Base-by-base conservation (phyloP, 805 yeast genomes). In the Gaillardinia entomophila region DNA sequence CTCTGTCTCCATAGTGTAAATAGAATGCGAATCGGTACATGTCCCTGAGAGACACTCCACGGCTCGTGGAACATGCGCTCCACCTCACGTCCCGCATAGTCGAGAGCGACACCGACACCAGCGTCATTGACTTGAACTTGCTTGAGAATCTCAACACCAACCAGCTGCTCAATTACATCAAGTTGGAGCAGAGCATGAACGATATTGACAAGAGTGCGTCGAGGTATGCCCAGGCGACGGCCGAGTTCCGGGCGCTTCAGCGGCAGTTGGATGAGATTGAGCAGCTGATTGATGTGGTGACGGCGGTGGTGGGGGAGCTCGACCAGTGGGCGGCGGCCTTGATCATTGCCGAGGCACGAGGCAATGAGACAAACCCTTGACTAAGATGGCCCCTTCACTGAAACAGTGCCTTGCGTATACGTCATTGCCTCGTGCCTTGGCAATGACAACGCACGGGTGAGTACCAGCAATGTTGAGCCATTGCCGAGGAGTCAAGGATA, bases 291-390 rank as follows among this genome's bases (percentile, higher is more conserved):
- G 57, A 49, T 3, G 61, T 62, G 24, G 49, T 77, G 20, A 75
- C 71, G 30, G 51, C 46, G 2, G 41, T 82, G 3, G 67, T 73
- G 8, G 55, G 57, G 16, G 88, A 83, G 41, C 45, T 83, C 23
- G 84, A 80, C 35, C 72, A 68, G 37, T 79, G 82, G 75, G 66
- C 79, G n/a, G n/a, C n/a, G n/a, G n/a, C n/a, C n/a, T n/a, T n/a
- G n/a, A n/a, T n/a, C n/a, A n/a, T n/a, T n/a, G n/a, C n/a, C n/a
- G n/a, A n/a, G n/a, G n/a, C n/a, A n/a, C n/a, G n/a, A n/a, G n/a
- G n/a, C n/a, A n/a, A n/a, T n/a, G n/a, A n/a, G n/a, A n/a, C n/a
- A n/a, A n/a, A n/a, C n/a, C n/a, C n/a, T n/a, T n/a, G n/a, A n/a
- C n/a, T n/a, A n/a, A n/a, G n/a, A n/a, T n/a, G n/a, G n/a, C n/a